Evolutionary conservation across 1,139 yeast genomes (phyloP).

Genomic region (Kazachstania sp.): DNA sequence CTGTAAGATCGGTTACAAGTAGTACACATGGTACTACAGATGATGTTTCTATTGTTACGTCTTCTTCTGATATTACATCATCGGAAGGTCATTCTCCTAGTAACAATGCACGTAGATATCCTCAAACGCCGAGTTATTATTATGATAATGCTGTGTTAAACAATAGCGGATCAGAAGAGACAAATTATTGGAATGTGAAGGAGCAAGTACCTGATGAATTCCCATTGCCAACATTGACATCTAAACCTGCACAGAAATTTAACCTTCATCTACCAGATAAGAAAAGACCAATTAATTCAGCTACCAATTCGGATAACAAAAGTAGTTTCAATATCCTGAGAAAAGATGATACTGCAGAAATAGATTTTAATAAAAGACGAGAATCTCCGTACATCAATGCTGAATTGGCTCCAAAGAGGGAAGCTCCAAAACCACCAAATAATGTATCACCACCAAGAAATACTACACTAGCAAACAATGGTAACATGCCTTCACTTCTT

Average conservation of each 20-base stretch:
- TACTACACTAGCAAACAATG: slow-evolving; percentile 10
- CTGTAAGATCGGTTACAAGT: slow-evolving; percentile 22
- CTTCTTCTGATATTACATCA: slow-evolving; percentile 28
- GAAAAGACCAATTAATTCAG: not conserved
- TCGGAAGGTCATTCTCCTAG: slow-evolving; percentile 25
- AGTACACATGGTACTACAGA: slow-evolving; percentile 22
- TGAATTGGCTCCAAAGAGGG: slow-evolving; percentile 52
- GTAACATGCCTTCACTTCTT: slow-evolving; percentile 12
- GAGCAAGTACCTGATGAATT: slow-evolving; percentile 29
- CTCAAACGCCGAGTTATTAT: slow-evolving; percentile 30
- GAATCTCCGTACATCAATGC: slow-evolving; percentile 56
- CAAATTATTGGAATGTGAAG: slow-evolving; percentile 60
- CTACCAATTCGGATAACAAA: slow-evolving; percentile 4
- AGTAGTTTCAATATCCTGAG: slow-evolving; percentile 57
- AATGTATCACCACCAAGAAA: slow-evolving; percentile 20
- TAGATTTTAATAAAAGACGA: slow-evolving; percentile 74
- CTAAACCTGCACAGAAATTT: slow-evolving; percentile 10
- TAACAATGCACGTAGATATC: slow-evolving; percentile 21
- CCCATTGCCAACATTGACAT: slow-evolving; percentile 10
- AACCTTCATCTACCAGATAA: slow-evolving; percentile 5
- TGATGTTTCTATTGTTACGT: slow-evolving; percentile 24
- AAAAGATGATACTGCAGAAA: slow-evolving; percentile 53
- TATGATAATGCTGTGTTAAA: slow-evolving; percentile 22
- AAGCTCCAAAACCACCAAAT: slow-evolving; percentile 61
- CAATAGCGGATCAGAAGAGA: slow-evolving; percentile 29